A percentile compares a stretch with the other conserved stretches of the same genome.
These are phyloP conservation scores for Vickermania ingenoplastis DNA, from an alignment of 208 protist genomes.

Conservation along the genomic window DNA sequence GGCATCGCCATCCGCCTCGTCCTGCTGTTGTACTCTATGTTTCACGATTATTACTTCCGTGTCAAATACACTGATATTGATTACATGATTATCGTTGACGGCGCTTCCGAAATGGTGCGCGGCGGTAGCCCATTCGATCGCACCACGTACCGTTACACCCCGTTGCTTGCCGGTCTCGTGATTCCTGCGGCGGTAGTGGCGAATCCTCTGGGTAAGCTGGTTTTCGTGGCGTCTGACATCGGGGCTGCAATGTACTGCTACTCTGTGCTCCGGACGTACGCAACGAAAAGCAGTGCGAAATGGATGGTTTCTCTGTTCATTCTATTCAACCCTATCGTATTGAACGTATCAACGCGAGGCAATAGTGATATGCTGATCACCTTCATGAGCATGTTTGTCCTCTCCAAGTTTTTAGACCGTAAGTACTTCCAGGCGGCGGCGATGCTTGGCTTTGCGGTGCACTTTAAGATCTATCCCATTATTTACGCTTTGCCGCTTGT, in stretches of 20 bases:
- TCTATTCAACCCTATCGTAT: conserved; percentile 87
- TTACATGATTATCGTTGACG: conserved; percentile 94
- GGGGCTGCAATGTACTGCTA: conserved; percentile 63
- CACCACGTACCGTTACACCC: conserved; percentile 93
- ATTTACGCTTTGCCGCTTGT: conserved; percentile 82
- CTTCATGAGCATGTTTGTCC: conserved; percentile 68
- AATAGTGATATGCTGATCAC: conserved; percentile 91
- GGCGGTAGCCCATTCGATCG: conserved; percentile 87
- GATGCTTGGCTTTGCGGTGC: conserved; percentile 73
- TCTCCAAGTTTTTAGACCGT: conserved; percentile 50
- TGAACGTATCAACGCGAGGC: conserved; percentile 90
- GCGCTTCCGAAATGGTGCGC: conserved; percentile 64
- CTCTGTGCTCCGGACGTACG: conserved; percentile 40
- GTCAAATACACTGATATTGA: conserved; percentile 96
- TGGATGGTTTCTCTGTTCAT: conserved; percentile 70
- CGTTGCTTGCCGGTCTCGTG: conserved; percentile 78
- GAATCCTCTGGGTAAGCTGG: conserved; percentile 70
- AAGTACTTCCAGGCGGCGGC: conserved; percentile 42
- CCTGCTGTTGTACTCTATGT: conserved; percentile 66
- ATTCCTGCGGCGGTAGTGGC: conserved; percentile 63
- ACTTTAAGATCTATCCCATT: conserved; percentile 92
- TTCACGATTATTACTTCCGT: conserved; percentile 67
- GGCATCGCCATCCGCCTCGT: conserved; percentile 45
- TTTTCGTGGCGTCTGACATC: conserved; percentile 81
- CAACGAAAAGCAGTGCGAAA: conserved; percentile 50